phyloP scores from a whole-genome alignment of 1,284 basidiomycete species.

The Pseudozyma pruni region DNA sequence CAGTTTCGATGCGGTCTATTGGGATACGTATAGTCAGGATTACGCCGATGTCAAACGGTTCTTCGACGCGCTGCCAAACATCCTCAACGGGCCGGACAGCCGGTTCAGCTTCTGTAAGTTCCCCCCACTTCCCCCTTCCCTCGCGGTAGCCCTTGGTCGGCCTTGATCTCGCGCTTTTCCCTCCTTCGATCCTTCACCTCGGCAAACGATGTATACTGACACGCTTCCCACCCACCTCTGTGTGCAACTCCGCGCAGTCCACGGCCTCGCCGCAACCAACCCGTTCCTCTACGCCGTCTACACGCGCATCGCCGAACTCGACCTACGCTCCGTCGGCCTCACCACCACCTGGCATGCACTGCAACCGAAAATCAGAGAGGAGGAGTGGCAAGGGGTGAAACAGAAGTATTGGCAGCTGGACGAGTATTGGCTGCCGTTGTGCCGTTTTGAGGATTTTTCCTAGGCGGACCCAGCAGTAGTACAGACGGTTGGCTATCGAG shows the following conservation, averaged over 20 bases:
- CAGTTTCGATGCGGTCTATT: constrained; percentile 86
- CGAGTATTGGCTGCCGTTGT: constrained; percentile 48
- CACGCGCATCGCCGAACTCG: constrained; percentile 83
- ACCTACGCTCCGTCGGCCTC: constrained; percentile 83
- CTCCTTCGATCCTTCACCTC: too few species aligned
- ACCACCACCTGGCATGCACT: constrained; percentile 78
- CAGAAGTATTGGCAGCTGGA: constrained; percentile 61
- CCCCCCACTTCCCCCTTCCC: too few species aligned
- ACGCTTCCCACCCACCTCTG: too few species aligned
- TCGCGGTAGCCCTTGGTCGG: too few species aligned
- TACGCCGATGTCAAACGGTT: constrained; percentile 82
- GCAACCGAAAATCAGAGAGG: constrained; percentile 68
- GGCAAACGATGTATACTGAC: too few species aligned
- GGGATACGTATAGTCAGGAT: constrained; percentile 93
- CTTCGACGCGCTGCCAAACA: constrained; percentile 82
- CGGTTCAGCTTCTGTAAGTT: constrained; percentile 86
- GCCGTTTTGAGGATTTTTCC: constrained; percentile 24
- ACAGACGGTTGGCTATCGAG: too few species aligned
- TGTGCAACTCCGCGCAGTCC: too few species aligned
- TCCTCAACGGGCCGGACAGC: constrained; percentile 80
- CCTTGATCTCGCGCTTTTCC: too few species aligned
- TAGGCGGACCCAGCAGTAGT: too few species aligned
- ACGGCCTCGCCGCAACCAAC: constrained; percentile 96
- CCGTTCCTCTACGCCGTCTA: constrained; percentile 83
- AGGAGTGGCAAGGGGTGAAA: constrained; percentile 62